Percentiles rank a stretch among this genome's conserved stretches.
These are phyloP conservation scores for Silene noctiflora DNA, from an alignment of 179 eudicot genomes.

Conservation along the genomic window DNA sequence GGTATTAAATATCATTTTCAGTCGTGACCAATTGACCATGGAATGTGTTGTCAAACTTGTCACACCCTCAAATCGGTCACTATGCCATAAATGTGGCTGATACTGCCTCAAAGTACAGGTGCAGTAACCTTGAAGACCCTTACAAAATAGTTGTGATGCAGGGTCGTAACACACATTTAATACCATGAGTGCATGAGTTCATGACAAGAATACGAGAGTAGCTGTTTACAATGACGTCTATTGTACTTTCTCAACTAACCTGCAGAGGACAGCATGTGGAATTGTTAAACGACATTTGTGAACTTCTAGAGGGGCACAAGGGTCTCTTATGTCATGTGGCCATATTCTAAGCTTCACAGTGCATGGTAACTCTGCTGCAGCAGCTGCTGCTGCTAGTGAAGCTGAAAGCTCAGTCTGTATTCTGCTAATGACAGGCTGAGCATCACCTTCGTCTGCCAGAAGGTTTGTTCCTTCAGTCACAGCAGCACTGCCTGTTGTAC, in stretches of 20 bases:
- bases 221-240: background rate
- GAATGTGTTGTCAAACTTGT: background rate
- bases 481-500: slow-evolving; percentile 32
- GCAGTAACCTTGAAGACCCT: too few relatives aligned
- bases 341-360: slow-evolving; percentile 93
- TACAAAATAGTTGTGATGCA: too few relatives aligned
- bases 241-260: slow-evolving; percentile 35
- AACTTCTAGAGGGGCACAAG: slow-evolving; percentile 59
- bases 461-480: slow-evolving; percentile 36
- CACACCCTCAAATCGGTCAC: background rate
- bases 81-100: background rate
- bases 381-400: slow-evolving; percentile 82
- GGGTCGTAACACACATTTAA: too few relatives aligned
- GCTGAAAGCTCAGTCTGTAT: slow-evolving; percentile 76
- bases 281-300: slow-evolving; percentile 68
- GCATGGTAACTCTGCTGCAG: slow-evolving; percentile 89
- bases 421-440: slow-evolving; percentile 55
- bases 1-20: background rate
- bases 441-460: slow-evolving; percentile 39
- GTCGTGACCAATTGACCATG: background rate
- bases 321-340: slow-evolving; percentile 70
- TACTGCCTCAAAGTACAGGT: background rate
- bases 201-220: background rate
- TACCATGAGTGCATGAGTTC: background rate
- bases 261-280: slow-evolving; percentile 95